Evolutionary conservation across 1,284 basidiomycete genomes (phyloP), one percentile per base, ranked within the genome.

Genomic region (Exobasidium rhododendri): DNA sequence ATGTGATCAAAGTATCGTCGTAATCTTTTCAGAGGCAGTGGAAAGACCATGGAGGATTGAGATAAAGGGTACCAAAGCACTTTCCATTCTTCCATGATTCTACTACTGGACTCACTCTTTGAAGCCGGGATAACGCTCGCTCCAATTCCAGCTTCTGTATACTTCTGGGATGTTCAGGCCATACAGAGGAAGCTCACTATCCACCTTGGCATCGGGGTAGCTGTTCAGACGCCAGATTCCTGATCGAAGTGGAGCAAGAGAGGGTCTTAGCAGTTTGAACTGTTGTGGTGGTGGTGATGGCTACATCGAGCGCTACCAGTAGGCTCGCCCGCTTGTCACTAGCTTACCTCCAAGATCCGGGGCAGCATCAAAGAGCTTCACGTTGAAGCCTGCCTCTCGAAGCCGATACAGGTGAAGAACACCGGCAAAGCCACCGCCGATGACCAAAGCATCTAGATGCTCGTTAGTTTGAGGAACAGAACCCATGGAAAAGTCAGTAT

Each of bases 341-440:
- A 40, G 17, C 46, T 62, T 67, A 30, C 69, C 69, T 5, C 69
- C 69, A 65, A 70, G 66, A 57, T 66, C 67, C 13, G 64, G n/a
- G 45, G 64, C 64, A 29, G 69, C 66, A 13, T 70, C 69, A 46
- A 60, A 68, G 35, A 70, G 64, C 20, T 67, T 62, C 1, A 63
- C 62, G 14, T 70, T 70, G 60, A 68, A 66, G 54, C 69, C 67
- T 3, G 63, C 55, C 52, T 68, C 64, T 6, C 69, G 59, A 7
- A 70, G 64, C 43, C 61, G 53, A 40, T 66, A 68, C 6, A 70
- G 56, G 24, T 66, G 64, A 20, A 62, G 59, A 24, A 68, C 64
- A 5, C 69, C 69, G 2, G 67, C 69, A 31, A 70, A 70, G 35
- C 69, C 69, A 17, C 69, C 69, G 4, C 69, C 69, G 2, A 70